Evolutionary conservation across 148 eudicot genomes (phyloP).

Genomic region (Camellia japonica): DNA sequence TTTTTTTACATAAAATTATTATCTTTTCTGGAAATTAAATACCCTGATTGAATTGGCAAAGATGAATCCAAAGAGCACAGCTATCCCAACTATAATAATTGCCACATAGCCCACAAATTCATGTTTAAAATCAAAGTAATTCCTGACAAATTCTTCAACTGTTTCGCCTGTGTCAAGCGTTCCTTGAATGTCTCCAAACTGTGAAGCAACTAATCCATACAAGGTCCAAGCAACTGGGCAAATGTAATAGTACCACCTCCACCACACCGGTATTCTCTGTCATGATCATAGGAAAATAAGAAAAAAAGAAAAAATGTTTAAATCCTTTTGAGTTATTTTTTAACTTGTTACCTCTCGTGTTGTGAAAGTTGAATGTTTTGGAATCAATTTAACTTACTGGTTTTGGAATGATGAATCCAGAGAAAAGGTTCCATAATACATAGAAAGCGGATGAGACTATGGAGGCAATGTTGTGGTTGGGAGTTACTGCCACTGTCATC

Average conservation of each 20-base stretch:
- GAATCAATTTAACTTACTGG: conserved; percentile 22
- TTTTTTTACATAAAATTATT: background rate
- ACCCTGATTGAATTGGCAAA: conserved; percentile 52
- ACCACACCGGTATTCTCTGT: conserved; percentile 49
- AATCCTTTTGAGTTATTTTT: background rate
- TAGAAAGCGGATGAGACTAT: conserved; percentile 61
- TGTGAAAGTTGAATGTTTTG: background rate
- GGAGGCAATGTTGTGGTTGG: conserved; percentile 51
- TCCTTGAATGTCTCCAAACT: conserved; percentile 41
- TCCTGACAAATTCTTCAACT: conserved; percentile 33
- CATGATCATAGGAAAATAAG: background rate
- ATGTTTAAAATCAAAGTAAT: conserved; percentile 46
- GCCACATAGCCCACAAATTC: conserved; percentile 50
- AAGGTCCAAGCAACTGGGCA: conserved; percentile 63
- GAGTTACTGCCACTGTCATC: conserved; percentile 54
- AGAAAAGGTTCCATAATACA: conserved; percentile 42
- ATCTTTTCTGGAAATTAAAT: conserved; percentile 61
- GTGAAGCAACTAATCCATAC: conserved; percentile 60
- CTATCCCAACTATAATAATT: conserved; percentile 37
- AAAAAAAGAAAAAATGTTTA: background rate
- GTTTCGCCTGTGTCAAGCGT: conserved; percentile 28
- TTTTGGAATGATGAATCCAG: conserved; percentile 35
- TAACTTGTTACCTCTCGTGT: background rate
- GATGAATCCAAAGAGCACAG: conserved; percentile 42
- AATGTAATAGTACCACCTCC: conserved; percentile 69